phyloP scores from a whole-genome alignment of 169 alveolate genomes.

The Plasmodium cynomolgi region DNA sequence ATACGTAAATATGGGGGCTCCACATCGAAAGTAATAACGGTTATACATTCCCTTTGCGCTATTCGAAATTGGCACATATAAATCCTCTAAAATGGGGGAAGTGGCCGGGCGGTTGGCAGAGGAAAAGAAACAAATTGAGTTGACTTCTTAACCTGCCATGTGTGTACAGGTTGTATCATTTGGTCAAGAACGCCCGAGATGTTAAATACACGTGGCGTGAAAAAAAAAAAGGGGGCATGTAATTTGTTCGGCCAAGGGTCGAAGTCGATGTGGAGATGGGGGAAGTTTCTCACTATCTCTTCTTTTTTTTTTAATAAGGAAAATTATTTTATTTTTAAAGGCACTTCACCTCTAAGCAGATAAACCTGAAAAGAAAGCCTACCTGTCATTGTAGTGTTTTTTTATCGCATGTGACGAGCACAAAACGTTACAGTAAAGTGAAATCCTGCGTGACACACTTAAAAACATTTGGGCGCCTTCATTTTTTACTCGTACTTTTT shows the following conservation, averaged over 20 bases:
- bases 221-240: not conserved
- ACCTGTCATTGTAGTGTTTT: not conserved
- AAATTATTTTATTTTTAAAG: not conserved
- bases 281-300: not conserved
- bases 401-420: not conserved
- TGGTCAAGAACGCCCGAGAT: not conserved
- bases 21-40: not conserved
- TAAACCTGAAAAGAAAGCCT: not conserved
- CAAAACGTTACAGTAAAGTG: not conserved
- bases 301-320: not conserved
- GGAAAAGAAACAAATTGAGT: not conserved
- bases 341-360: not conserved
- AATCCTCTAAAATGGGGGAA: not conserved
- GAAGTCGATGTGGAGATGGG: not conserved
- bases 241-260: not conserved
- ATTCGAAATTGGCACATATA: not conserved
- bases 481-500: not conserved
- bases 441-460: not conserved
- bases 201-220: not conserved
- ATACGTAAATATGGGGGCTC: not conserved
- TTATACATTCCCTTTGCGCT: not conserved
- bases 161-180: not conserved
- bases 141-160: not conserved
- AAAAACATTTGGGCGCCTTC: not conserved
- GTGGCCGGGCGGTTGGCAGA: not conserved